Percentiles rank a stretch among this genome's conserved stretches.
These are phyloP conservation scores for Dionaea muscipula DNA, from an alignment of 179 eudicot genomes.

Conservation along the genomic window DNA sequence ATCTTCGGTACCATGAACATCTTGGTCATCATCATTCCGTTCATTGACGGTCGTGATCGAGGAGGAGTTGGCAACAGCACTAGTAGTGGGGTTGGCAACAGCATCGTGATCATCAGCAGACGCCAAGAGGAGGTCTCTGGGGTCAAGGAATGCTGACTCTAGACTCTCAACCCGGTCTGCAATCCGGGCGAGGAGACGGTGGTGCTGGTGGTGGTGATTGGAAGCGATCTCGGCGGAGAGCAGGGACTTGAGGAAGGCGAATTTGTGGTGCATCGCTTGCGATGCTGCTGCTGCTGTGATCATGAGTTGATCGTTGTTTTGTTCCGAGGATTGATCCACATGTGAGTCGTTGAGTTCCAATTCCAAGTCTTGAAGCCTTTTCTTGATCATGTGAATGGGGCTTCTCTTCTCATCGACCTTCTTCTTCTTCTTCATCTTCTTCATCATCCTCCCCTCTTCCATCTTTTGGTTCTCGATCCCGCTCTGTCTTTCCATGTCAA, in stretches of 20 bases:
- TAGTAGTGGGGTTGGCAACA: too few species aligned
- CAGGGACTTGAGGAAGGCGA: constrained; percentile 6
- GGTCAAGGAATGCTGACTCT: constrained; percentile 3
- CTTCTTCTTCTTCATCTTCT: constrained; percentile 1
- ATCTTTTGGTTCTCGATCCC: neutral
- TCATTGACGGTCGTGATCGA: neutral
- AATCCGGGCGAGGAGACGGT: neutral
- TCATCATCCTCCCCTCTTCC: constrained; percentile 5
- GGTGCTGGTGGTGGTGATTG: neutral
- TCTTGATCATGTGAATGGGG: neutral
- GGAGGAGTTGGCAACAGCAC: neutral
- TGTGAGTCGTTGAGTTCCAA: constrained; percentile 2
- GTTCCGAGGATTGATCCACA: neutral
- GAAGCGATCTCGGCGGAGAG: constrained; percentile 9
- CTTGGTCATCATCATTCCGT: too few species aligned
- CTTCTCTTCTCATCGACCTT: too few species aligned
- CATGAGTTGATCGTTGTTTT: neutral
- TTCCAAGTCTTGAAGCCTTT: constrained; percentile 12
- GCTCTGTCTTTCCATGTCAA: too few species aligned
- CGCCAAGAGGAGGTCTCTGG: too few species aligned
- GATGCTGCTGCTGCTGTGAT: neutral
- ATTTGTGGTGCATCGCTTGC: neutral
- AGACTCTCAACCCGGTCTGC: constrained; percentile 1
- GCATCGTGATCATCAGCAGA: too few species aligned
- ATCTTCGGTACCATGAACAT: too few species aligned